Evolutionary conservation across 2,329 filamentous ascomycete genomes (phyloP).

Genomic region (Colletotrichum aenigma): DNA sequence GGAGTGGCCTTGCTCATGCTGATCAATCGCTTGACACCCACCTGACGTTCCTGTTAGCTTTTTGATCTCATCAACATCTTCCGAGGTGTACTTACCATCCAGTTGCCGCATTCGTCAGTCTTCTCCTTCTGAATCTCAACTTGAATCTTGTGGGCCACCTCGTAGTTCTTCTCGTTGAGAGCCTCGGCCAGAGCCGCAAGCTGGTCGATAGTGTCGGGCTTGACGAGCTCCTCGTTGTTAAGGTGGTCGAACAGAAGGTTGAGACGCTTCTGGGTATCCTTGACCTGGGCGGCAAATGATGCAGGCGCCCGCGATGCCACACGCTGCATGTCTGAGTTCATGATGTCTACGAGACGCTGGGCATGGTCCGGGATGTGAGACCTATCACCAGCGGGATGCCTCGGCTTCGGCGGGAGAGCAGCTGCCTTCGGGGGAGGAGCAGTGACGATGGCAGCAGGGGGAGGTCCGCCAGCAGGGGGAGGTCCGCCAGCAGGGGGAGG

Average conservation of each 20-base stretch:
- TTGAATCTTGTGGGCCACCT: conserved; percentile 70
- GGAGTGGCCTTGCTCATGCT: conserved; percentile 81
- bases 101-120: conserved; percentile 81
- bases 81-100: conserved; percentile 72
- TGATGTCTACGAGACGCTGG: conserved; percentile 78
- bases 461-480: conserved; percentile 40
- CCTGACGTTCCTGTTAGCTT: conserved; percentile 55
- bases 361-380: conserved; percentile 84
- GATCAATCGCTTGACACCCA: conserved; percentile 77
- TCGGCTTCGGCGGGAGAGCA: conserved; percentile 60
- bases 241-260: conserved; percentile 95
- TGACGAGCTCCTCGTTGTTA: conserved; percentile 92
- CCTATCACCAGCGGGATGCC: conserved; percentile 83
- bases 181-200: conserved; percentile 69
- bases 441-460: conserved; percentile 36
- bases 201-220: conserved; percentile 75
- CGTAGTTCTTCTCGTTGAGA: conserved; percentile 72
- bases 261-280: conserved; percentile 91
- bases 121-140: conserved; percentile 78
- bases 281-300: conserved; percentile 87
- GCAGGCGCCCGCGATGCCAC: conserved; percentile 85
- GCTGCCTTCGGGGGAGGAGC: conserved; percentile 53
- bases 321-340: conserved; percentile 84
- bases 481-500: conserved; percentile 32
- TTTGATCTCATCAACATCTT: not conserved